Base-by-base conservation (phyloP, 2,329 filamentous ascomycete species). In the Nannizziopsis barbatae region DNA sequence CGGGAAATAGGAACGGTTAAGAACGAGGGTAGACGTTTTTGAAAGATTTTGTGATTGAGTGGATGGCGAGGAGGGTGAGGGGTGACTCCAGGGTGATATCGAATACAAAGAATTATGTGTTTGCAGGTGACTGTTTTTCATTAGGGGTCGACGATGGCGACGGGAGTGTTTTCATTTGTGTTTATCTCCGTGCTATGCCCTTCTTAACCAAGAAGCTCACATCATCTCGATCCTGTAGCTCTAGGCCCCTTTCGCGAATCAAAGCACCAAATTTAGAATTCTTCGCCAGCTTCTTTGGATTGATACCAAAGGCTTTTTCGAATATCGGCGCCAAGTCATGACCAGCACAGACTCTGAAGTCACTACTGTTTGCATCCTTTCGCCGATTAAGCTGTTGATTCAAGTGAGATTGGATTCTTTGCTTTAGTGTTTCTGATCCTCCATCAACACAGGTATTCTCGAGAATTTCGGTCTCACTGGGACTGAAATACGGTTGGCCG, bases 281-380 rank as follows among this genome's bases (percentile, higher is more conserved):
- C 22, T 27, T 27, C 22, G 52, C 52, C 30, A 65, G 35, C 15
- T 55, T 53, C 49, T 60, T 62, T 6, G 53, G 33, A 22, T 59
- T 54, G 36, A 65, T 57, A 7, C 50, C 49, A 38, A 65, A 56
- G 1, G 50, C 57, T 42, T 54, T 56, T 33, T 60, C 59, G 11
- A 63, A 53, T 5, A 62, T 52, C 2, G 56, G 58, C 27, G 61
- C 59, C 33, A 65, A 42, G 51, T 65, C 62, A 49, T 65, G 62
- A 3, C 61, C 61, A 15, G 63, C 58, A 44, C 60, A 65, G 14
- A 64, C 52, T 0, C 60, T 50, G 47, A 57, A 64, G 40, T 64
- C 60, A 0, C 52, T 51, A 9, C 53, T 62, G n/a, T 59, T 55
- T 5, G 53, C 48, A 1, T 60, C 50, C 48, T 62, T 63, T 11